Conservation (phyloP, 305 asterid genomes). For the Nicotiana rustica region DNA sequence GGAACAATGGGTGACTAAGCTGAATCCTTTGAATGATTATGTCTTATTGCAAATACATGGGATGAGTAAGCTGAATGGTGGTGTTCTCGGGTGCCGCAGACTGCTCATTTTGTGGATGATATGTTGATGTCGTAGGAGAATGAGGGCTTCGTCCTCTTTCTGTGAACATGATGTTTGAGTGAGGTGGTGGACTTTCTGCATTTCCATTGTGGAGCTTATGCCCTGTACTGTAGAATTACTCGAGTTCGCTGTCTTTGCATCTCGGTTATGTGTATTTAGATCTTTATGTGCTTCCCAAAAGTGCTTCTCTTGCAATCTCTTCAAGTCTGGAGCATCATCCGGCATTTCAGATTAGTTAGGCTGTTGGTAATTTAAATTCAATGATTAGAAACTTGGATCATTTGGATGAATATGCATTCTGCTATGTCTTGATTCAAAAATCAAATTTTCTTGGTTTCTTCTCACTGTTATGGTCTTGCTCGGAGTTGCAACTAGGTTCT, state of each 20-base stretch:
- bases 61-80: slow-evolving; percentile 1
- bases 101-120: not conserved
- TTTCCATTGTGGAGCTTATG: not conserved
- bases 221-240: not conserved
- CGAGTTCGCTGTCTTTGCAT: not conserved
- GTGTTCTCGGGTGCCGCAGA: not conserved
- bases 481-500: not conserved
- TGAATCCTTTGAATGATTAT: not conserved
- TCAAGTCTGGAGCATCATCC: not conserved
- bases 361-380: not conserved
- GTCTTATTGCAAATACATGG: slow-evolving; percentile 10
- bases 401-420: not conserved
- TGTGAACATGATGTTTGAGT: not conserved
- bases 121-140: not conserved
- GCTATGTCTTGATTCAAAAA: not conserved
- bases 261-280: not conserved
- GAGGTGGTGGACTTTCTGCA: not conserved
- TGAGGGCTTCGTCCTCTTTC: slow-evolving; percentile 6
- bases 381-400: not conserved
- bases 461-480: not conserved
- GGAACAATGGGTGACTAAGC: slow-evolving; percentile 12
- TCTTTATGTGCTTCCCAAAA: not conserved
- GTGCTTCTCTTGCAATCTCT: slow-evolving; percentile 1
- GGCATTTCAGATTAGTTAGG: not conserved
- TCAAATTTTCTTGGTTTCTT: not conserved